Evolutionary conservation across 148 eudicot genomes (phyloP), one percentile per base, ranked within the genome.

Genomic region (Camellia lanceoleosa): DNA sequence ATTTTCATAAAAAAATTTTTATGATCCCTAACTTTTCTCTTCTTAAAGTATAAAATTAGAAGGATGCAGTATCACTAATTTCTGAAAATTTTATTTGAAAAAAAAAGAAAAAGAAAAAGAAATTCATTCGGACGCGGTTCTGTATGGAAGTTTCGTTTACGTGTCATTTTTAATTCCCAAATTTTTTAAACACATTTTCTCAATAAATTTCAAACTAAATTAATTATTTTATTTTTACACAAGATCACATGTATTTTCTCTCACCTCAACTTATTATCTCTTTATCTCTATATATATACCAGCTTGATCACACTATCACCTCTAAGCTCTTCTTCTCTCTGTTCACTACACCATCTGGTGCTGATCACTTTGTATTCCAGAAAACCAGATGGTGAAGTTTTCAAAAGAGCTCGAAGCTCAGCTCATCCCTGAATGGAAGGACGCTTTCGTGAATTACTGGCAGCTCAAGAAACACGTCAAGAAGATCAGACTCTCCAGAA

Each of bases 351-450:
- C 54, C 13, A 30, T 23, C 73, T 79, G 30, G 7, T 54, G 41
- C 63, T 58, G n/a, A 30, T 60, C 61, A 52, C 47, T 60, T 55
- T 52, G 10, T 3, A 18, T 30, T 30, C 30, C 47, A 62, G 65
- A 80, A 47, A 54, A 16, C 3, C 5, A 71, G 80, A 95, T 95
- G 99, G 99, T 95, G 79, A 95, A 95, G 90, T 95, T 95, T 81
- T 93, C 99, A 0, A 95, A 95, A 83, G 93, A 92, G 84, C 89
- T 95, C 8, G 97, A 95, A 84, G 99, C 99, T 5, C 97, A 95
- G 81, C 90, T 93, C 8, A 95, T 95, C 43, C 99, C 97, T 0
- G 99, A 95, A 75, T 95, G 99, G 99, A 92, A 89, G 41, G 97
- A 92, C 13, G 91, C 88, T 15, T 95, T 92, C 74, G 94, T 95